Base-by-base conservation (phyloP, 1,284 basidiomycete species). In the Volvariella volvacea region DNA sequence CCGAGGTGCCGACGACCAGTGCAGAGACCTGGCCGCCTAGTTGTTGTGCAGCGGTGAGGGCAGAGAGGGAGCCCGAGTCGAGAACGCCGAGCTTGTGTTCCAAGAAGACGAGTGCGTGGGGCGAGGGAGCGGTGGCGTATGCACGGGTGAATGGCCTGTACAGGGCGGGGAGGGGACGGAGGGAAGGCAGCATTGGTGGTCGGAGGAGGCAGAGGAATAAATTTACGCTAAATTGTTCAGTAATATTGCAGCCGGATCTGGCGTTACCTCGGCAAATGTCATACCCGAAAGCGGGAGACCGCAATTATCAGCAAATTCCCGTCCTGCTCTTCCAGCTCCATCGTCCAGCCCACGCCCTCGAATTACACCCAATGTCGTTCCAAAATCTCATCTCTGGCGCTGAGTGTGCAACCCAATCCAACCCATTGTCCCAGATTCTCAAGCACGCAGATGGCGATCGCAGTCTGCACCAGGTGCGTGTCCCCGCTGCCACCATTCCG, bases 391-490 rank as follows among this genome's bases (percentile, higher is more conserved):
- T 97, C 52, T 92, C 88, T 45, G 93, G 92, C 51, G 80, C 92
- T 44, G 94, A 95, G 66, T 96, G 94, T 65, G 87, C 87, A 6
- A 78, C 83, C 17, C 75, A 83, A 4, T 77, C 84, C 45, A 98
- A 97, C 60, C 92, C 93, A 3, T 73, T 99, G 22, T 83, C 88
- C 15, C 88, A 92, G 56, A 84, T 98, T 36, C 73, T 95, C 48
- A 97, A 97, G 63, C 88, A 96, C 55, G 83, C 92, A 3, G 90
- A 93, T 50, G 83, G 83, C 2, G 94, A 98, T 66, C 82, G 88
- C 45, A 92, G 89, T 57, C 64, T 96, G 28, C 91, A 94, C 53
- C 82, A 88, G 68, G 86, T 84, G 51, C 43, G 71, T 62, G 21
- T 38, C n/a, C 9, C 21, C 16, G 16, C 22, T 15, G 9, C 9